Base-by-base conservation (phyloP, 257 asterid genomes). In the Oldenlandia corymbosa region DNA sequence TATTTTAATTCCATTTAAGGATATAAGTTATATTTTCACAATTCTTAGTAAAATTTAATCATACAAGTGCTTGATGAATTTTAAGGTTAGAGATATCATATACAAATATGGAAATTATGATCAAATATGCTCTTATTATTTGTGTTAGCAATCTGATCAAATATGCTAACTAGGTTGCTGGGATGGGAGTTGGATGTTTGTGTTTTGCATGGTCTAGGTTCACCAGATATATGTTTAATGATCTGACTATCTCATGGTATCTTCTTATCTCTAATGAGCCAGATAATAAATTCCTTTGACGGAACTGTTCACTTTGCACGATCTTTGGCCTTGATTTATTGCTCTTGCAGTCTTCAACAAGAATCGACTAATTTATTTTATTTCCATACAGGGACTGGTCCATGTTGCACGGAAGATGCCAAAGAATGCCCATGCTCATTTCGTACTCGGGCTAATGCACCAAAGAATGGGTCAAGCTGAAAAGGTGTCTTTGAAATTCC, bases 361-460 rank as follows among this genome's bases (percentile, higher is more conserved):
- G 64, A 34, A 51, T 31, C 36, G 42, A 37, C 13, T 6, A 60
- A 49, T 58, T 30, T 56, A 26, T 31, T 56, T 18, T 56, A 57
- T 14, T 67, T 66, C 45, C 56, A 78, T 73, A 67, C 78, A 93
- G 99, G 97, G 97, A 28, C 80, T 93, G 81, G 79, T 81, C 43
- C 99, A 90, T 76, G 97, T 93, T 80, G 91, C 97, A 43, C 79
- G 91, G 55, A 93, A 93, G 90, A 93, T 93, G 99, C 87, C 96
- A 47, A 90, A 90, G 91, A 90, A 93, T 59, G 85, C 87, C 68
- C 99, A 93, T 69, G 90, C 99, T 51, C 99, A 90, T 81, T 93
- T 93, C 75, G 69, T 93, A 69, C 97, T 93, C 64, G 99, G 99
- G 49, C 75, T 93, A 72, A 93, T 93, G 99, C 80, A 90, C 78